A percentile compares a stretch with the other conserved stretches of the same genome.
Evolutionary conservation across 129 eudicot species (phyloP).

Genomic region (Chrysanthemum seticuspe): DNA sequence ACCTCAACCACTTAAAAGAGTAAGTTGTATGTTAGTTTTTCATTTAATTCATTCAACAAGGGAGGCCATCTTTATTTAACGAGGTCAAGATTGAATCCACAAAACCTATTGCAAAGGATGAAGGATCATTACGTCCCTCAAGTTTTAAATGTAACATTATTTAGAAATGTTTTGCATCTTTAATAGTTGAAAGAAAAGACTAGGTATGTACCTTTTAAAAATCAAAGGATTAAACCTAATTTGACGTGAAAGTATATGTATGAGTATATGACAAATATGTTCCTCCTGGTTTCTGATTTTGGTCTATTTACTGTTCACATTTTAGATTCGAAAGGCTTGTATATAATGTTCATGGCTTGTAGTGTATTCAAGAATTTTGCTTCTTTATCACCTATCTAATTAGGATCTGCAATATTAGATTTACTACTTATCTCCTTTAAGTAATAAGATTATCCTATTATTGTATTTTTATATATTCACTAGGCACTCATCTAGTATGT

Average conservation of each 20-base stretch:
- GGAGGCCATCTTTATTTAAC: neutral
- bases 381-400: neutral
- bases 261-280: neutral
- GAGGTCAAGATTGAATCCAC: slow-evolving; percentile 6
- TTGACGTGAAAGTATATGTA: slow-evolving; percentile 3
- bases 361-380: neutral
- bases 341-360: neutral
- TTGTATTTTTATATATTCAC: neutral
- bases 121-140: neutral
- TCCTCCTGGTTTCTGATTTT: slow-evolving; percentile 7
- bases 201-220: neutral
- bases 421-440: neutral
- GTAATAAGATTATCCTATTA: neutral
- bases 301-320: neutral
- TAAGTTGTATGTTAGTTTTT: too few relatives aligned
- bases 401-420: slow-evolving; percentile 1
- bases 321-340: neutral
- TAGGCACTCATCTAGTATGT: slow-evolving; percentile 15
- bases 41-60: neutral
- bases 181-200: neutral
- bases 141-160: neutral
- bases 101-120: neutral
- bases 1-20: too few relatives aligned
- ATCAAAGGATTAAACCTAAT: neutral
- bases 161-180: neutral